Evolutionary conservation across 139 green algal species (phyloP), one percentile per base, ranked within the genome.

Genomic region (Axilococcus clingmanii): DNA sequence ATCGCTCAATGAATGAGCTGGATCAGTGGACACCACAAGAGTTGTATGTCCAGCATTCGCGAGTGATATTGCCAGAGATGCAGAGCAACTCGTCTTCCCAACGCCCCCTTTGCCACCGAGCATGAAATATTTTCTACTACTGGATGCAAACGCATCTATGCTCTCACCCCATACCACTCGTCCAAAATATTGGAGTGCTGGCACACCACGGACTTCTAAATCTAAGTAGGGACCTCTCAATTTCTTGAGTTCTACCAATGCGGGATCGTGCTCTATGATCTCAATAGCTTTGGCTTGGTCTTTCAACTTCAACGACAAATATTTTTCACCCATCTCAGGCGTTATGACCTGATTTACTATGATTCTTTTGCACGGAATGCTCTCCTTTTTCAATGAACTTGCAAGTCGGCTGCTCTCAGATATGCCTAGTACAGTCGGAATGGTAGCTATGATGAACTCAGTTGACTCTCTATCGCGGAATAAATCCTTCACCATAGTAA

Each of bases 361-460:
- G 31, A 97, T 81, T 22, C 80, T 72, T 45, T 85, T 87, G 73
- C 88, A 91, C 3, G 92, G 92, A 19, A 99, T 89, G 36, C 67
- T 22, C 61, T 98, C 88, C 35, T 78, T 52, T 9, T 70, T 56
- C 51, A 99, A 76, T 7, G 69, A 59, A 12, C 50, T 7, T 9
- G 84, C 43, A 56, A 96, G 66, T 9, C 88, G 61, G 2, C 49
- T 43, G 43, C 77, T 93, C 63, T 99, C 92, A 44, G 77, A 88
- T 22, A 97, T 62, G 7, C 74, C 92, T 64, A 99, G 83, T 63
- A 88, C 73, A 5, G 92, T 99, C 36, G 92, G 92, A 22, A 99
- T 97, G 57, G 88, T 96, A 28, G 88, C 92, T 36, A 97, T 95
- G 52, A 98, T 77, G 62, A 99, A 98, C 65, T 99, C 92, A 2